Base-by-base conservation (phyloP, 768 basidiomycete genomes). In the Suillus americanus region DNA sequence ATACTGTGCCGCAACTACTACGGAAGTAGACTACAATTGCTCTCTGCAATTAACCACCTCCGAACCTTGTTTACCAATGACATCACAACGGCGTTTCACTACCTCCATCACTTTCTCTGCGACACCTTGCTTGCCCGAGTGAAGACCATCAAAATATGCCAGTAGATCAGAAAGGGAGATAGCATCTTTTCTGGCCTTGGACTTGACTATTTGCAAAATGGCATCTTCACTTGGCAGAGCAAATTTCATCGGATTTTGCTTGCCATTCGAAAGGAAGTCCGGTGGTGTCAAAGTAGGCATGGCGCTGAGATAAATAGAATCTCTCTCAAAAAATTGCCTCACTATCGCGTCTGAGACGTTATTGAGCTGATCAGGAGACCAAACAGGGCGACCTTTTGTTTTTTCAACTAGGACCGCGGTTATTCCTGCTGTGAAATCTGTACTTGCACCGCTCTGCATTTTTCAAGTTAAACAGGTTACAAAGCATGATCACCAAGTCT, bases 341-440 rank as follows among this genome's bases (percentile, higher is more conserved):
- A 87, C 73, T 60, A 95, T 80, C 30, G 82, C 81, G 48, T 83
- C 72, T 3, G 86, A 76, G 61, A 97, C 86, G 14, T 90, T 88
- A 13, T 79, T 73, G 35, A 94, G 67, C 4, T 80, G 81, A 12
- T 82, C 71, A 8, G 96, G 96, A 3, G 80, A 79, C 96, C 96
- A 98, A 6, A 76, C 71, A 8, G 93, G 89, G 46, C 84, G 80
- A 46, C 71, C 80, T 79, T 80, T 64, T 30, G 80, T 76, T 72
- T 84, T 86, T 59, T 83, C 72, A 78, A 85, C 67, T 37, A 91
- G 74, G 41, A 94, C 86, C 45, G 89, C 84, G 37, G 83, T 87
- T 50, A 99, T 90, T 28, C 97, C 97, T 25, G 83, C 86, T 60
- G 79, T 68, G 78, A 99, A 98, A 80, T 99, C 97, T 8, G 88